Percentiles rank a stretch among this genome's conserved stretches.
Evolutionary conservation across 1,139 yeast genomes (phyloP).

Genomic region (Hyphopichia khmerensis): DNA sequence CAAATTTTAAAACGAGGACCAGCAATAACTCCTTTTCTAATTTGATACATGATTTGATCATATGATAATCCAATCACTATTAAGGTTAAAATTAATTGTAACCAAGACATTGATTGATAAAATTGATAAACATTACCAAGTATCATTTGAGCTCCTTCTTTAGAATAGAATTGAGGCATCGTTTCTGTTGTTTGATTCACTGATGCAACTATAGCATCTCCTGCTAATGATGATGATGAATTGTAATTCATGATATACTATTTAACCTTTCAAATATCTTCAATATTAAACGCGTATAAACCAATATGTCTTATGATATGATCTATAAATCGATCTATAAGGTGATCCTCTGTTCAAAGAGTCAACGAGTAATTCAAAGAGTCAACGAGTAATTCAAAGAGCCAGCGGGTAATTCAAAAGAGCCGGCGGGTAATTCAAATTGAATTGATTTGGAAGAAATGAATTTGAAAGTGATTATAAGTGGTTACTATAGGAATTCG

Average conservation of each 20-base stretch:
- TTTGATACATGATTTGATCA: slow-evolving; percentile 79
- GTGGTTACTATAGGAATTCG: too few species aligned
- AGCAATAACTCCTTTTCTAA: slow-evolving; percentile 81
- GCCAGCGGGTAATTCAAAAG: too few species aligned
- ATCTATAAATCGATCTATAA: not conserved
- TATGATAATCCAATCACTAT: slow-evolving; percentile 57
- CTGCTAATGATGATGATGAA: not conserved
- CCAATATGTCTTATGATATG: too few species aligned
- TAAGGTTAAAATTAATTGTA: slow-evolving; percentile 51
- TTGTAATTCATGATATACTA: slow-evolving; percentile 1
- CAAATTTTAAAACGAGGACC: slow-evolving; percentile 86
- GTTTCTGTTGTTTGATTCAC: not conserved
- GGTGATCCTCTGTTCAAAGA: too few species aligned
- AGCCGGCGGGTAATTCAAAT: too few species aligned
- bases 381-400: too few species aligned
- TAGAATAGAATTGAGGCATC: not conserved
- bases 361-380: too few species aligned
- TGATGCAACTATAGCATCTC: not conserved
- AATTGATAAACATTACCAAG: slow-evolving; percentile 5
- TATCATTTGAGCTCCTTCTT: not conserved
- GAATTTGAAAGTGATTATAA: too few species aligned
- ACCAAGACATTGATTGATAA: slow-evolving; percentile 28
- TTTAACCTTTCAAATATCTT: too few species aligned
- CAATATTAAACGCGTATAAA: too few species aligned
- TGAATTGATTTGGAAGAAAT: too few species aligned